These are phyloP conservation scores for Phytophthora multivora DNA, from an alignment of 352 stramenopile species.

Conservation along the genomic window DNA sequence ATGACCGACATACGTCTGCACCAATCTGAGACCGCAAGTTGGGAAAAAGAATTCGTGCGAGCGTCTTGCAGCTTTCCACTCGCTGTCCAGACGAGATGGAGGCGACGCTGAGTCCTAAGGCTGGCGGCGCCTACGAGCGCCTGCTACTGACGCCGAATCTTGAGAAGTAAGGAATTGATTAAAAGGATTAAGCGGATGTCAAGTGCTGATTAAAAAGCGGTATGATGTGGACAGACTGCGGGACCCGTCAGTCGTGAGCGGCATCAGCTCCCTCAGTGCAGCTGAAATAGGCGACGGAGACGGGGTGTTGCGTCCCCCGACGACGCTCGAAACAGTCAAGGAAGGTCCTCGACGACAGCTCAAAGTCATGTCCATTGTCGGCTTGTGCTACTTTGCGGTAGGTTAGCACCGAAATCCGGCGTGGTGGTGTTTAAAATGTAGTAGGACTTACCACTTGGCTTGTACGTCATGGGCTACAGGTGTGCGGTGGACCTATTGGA, in stretches of 20 bases:
- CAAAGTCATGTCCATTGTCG: conserved; percentile 59
- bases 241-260: conserved; percentile 23
- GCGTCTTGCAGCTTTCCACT: too few species aligned
- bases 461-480: conserved; percentile 6
- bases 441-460: too few species aligned
- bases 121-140: conserved; percentile 24
- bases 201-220: conserved; percentile 25
- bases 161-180: conserved; percentile 24
- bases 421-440: background rate
- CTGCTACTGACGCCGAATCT: conserved; percentile 33
- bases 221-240: conserved; percentile 22
- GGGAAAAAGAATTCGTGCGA: conserved; percentile 9
- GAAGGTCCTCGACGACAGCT: conserved; percentile 53
- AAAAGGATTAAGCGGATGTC: background rate
- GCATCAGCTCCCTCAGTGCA: conserved; percentile 27
- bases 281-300: conserved; percentile 38
- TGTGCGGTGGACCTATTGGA: conserved; percentile 44
- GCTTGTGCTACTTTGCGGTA: conserved; percentile 63
- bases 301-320: conserved; percentile 14
- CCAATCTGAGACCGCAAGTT: conserved; percentile 20
- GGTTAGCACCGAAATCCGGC: conserved; percentile 1
- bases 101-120: conserved; percentile 25
- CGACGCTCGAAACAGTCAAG: conserved; percentile 43
- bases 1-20: conserved; percentile 5
- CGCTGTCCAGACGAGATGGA: conserved; percentile 20